Conservation (phyloP, 192 early-diverging fungal genomes). For the Mortierella antarctica region DNA sequence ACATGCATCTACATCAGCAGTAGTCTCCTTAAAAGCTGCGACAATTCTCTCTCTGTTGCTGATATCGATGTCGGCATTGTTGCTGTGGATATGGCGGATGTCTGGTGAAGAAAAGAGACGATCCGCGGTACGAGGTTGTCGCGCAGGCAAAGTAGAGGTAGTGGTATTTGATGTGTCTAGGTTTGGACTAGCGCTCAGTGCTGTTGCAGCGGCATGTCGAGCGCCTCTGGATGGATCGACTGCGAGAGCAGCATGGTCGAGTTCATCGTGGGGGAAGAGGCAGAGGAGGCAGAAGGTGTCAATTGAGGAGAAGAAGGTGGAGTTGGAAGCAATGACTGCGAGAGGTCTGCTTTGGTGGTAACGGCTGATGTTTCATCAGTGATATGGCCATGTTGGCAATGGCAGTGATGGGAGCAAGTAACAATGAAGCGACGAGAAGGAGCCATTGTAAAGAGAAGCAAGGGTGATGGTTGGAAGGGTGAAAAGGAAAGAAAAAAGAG, state of each 20-base stretch:
- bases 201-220: not conserved
- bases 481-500: constrained; percentile 3
- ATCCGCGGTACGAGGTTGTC: too few relatives aligned
- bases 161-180: too few relatives aligned
- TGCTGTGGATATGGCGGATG: too few relatives aligned
- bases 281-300: constrained; percentile 11
- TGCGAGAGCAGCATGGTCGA: not conserved
- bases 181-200: not conserved
- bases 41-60: too few relatives aligned
- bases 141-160: too few relatives aligned
- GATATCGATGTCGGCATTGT: too few relatives aligned
- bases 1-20: too few relatives aligned
- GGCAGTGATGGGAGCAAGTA: constrained; percentile 49
- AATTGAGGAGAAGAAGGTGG: constrained; percentile 10
- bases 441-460: constrained; percentile 16
- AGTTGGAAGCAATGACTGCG: not conserved
- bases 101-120: too few relatives aligned
- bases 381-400: constrained; percentile 13
- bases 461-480: not conserved
- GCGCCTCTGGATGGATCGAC: not conserved
- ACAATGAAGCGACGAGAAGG: constrained; percentile 42
- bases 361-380: not conserved
- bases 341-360: not conserved
- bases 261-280: not conserved
- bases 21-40: too few relatives aligned